phyloP scores from a whole-genome alignment of 495 filamentous ascomycete genomes.

The Friedmanniomyces simplex region DNA sequence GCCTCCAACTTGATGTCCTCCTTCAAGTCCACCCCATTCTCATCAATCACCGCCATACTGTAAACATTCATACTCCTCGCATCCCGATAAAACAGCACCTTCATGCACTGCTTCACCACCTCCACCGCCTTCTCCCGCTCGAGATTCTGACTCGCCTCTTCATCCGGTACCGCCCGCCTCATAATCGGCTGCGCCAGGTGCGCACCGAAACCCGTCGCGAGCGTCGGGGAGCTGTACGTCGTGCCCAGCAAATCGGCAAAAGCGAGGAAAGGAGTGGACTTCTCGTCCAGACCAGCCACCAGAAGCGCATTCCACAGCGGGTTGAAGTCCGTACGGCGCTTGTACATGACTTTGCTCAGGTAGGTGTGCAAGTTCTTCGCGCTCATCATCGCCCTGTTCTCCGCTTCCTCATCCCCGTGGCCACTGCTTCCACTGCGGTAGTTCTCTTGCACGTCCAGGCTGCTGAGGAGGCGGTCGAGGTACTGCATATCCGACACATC shows the following conservation, averaged over 20 bases:
- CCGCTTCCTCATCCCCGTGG: slow-evolving; percentile 26
- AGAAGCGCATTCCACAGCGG: slow-evolving; percentile 94
- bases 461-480: slow-evolving; percentile 77
- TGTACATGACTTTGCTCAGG: slow-evolving; percentile 87
- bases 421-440: slow-evolving; percentile 40
- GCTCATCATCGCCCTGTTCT: slow-evolving; percentile 47
- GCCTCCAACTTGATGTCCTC: slow-evolving; percentile 64
- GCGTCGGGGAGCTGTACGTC: slow-evolving; percentile 71
- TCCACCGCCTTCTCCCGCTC: slow-evolving; percentile 69
- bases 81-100: slow-evolving; percentile 95
- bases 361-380: slow-evolving; percentile 95
- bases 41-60: slow-evolving; percentile 79
- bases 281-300: slow-evolving; percentile 74
- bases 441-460: slow-evolving; percentile 78
- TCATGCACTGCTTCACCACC: slow-evolving; percentile 84
- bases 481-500: slow-evolving; percentile 98
- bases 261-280: slow-evolving; percentile 75
- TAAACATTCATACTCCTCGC: slow-evolving; percentile 86
- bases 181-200: slow-evolving; percentile 88
- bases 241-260: slow-evolving; percentile 88
- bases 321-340: slow-evolving; percentile 87
- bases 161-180: slow-evolving; percentile 69
- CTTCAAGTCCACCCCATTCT: slow-evolving; percentile 66
- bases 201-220: slow-evolving; percentile 89
- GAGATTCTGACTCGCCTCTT: slow-evolving; percentile 57